phyloP scores from a whole-genome alignment of 2,329 filamentous ascomycete species.

The Mycosphaerella arachidis region DNA sequence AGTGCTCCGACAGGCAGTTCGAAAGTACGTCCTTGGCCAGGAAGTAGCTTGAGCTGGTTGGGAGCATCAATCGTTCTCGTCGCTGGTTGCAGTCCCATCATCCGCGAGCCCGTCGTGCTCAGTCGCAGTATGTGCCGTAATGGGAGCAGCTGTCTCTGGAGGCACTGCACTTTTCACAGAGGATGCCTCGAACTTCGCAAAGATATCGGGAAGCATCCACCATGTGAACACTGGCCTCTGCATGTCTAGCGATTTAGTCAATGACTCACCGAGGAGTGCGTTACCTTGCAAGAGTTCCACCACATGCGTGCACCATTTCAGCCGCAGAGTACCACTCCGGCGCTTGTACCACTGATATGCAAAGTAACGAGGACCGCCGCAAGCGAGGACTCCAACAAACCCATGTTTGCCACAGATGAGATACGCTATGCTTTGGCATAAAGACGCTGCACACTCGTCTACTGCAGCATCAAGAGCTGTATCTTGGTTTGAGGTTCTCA shows the following conservation, averaged over 20 bases:
- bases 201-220: slow-evolving; percentile 6
- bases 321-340: neutral
- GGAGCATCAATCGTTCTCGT: neutral
- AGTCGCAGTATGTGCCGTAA: neutral
- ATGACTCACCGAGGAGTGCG: neutral
- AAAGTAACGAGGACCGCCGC: neutral
- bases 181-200: neutral
- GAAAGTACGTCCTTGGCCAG: slow-evolving; percentile 8
- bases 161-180: neutral
- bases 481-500: too few species aligned
- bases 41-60: neutral
- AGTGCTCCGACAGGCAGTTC: slow-evolving; percentile 44
- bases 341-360: neutral
- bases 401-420: neutral
- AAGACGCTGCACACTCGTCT: neutral
- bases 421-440: slow-evolving; percentile 5
- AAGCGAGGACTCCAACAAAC: neutral
- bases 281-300: neutral
- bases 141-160: neutral
- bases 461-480: too few species aligned
- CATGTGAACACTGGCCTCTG: slow-evolving; percentile 5
- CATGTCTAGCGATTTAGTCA: slow-evolving; percentile 2
- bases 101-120: neutral
- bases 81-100: neutral
- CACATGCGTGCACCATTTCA: slow-evolving; percentile 1